phyloP scores from a whole-genome alignment of 2,329 filamentous ascomycete species.

The Camptophora hylomeconis region DNA sequence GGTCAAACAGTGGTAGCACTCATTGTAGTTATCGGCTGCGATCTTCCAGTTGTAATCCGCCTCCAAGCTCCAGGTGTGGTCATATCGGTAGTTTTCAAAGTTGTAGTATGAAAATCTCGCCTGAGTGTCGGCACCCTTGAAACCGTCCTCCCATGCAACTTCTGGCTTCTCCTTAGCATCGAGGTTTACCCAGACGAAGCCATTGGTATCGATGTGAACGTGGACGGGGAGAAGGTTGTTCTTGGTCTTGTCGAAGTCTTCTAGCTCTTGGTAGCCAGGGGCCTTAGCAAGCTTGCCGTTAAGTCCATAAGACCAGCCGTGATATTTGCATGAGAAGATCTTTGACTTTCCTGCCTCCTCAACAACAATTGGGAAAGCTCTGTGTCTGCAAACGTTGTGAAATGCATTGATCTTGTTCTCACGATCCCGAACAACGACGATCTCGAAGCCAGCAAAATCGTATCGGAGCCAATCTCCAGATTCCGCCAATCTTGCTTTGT shows the following conservation, averaged over 20 bases:
- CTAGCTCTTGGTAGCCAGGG: slow-evolving; percentile 42
- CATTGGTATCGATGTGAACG: slow-evolving; percentile 8
- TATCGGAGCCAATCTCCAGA: slow-evolving; percentile 29
- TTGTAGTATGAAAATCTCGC: slow-evolving; percentile 36
- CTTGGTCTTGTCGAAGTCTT: slow-evolving; percentile 42
- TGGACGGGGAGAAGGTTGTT: slow-evolving; percentile 37
- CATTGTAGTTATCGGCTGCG: slow-evolving; percentile 43
- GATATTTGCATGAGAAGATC: slow-evolving; percentile 47
- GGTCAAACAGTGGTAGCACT: slow-evolving; percentile 46
- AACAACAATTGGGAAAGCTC: slow-evolving; percentile 42
- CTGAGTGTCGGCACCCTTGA: slow-evolving; percentile 28
- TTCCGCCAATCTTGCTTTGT: slow-evolving; percentile 33
- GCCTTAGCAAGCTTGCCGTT: slow-evolving; percentile 47
- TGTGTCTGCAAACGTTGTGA: slow-evolving; percentile 51
- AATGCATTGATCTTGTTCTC: slow-evolving; percentile 44
- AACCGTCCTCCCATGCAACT: slow-evolving; percentile 10
- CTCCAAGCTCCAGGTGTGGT: slow-evolving; percentile 21
- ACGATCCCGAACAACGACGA: slow-evolving; percentile 40
- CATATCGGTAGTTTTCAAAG: slow-evolving; percentile 39
- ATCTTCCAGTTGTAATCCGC: slow-evolving; percentile 15
- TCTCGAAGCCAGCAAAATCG: slow-evolving; percentile 36
- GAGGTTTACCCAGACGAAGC: slow-evolving; percentile 11
- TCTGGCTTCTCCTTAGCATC: slow-evolving; percentile 7
- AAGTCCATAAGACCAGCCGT: slow-evolving; percentile 50
- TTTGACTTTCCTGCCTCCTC: slow-evolving; percentile 14